Percentiles rank a stretch among this genome's conserved stretches.
Evolutionary conservation across 2,329 filamentous ascomycete genomes (phyloP).

Genomic region (Talaromyces funiculosus): DNA sequence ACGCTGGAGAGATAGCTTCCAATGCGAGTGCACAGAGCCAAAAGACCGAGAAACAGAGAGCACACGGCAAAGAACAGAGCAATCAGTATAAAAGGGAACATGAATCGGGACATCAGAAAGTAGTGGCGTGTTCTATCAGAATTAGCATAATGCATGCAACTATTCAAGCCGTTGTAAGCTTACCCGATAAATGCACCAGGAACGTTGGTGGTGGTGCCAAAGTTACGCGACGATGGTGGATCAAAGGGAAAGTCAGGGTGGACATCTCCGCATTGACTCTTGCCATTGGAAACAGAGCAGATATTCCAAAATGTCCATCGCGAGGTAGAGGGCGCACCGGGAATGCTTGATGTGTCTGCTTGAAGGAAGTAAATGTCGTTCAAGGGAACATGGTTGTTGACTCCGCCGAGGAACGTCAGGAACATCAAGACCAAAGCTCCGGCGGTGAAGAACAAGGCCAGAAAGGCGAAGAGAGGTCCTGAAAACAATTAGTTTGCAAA

Average conservation of each 20-base stretch:
- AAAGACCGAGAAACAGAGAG: slow-evolving; percentile 42
- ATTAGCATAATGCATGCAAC: slow-evolving; percentile 10
- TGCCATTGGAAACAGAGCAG: slow-evolving; percentile 55
- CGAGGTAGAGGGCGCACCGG: slow-evolving; percentile 59
- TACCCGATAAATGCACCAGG: slow-evolving; percentile 52
- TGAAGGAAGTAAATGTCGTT: slow-evolving; percentile 80
- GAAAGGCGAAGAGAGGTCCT: slow-evolving; percentile 53
- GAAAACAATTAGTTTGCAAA: neutral
- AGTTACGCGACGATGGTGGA: slow-evolving; percentile 52
- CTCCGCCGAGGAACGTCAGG: slow-evolving; percentile 60
- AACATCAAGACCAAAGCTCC: slow-evolving; percentile 59
- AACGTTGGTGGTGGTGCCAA: slow-evolving; percentile 49
- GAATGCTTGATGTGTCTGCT: slow-evolving; percentile 68
- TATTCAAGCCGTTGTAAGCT: slow-evolving; percentile 13
- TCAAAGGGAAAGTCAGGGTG: slow-evolving; percentile 63
- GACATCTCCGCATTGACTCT: slow-evolving; percentile 59
- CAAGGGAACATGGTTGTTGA: slow-evolving; percentile 52
- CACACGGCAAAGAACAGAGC: slow-evolving; percentile 65
- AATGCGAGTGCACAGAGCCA: slow-evolving; percentile 50
- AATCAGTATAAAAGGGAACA: slow-evolving; percentile 86
- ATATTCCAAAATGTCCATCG: slow-evolving; percentile 92
- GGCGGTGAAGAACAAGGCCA: slow-evolving; percentile 58
- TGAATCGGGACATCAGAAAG: slow-evolving; percentile 84
- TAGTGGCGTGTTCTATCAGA: slow-evolving; percentile 53
- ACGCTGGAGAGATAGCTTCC: slow-evolving; percentile 48